Percentiles rank a stretch among this genome's conserved stretches.
These are phyloP conservation scores for Meyerozyma elateridarum DNA, from an alignment of 1,139 yeast genomes.

Conservation along the genomic window DNA sequence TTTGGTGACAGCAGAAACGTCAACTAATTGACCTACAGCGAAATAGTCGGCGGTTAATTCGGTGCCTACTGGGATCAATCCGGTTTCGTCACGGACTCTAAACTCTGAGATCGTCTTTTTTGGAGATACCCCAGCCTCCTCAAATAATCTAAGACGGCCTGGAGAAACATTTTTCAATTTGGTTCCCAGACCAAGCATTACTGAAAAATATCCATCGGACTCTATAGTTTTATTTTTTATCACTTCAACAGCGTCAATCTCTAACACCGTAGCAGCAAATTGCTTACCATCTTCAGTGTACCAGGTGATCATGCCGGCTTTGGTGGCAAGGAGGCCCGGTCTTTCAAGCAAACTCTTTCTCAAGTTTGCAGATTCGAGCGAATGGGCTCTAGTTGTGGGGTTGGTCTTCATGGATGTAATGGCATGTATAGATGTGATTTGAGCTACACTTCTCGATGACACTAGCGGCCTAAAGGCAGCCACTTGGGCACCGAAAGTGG, in stretches of 20 bases:
- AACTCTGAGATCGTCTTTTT: constrained; percentile 74
- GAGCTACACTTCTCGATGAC: constrained; percentile 38
- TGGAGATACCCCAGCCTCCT: constrained; percentile 80
- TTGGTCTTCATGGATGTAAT: constrained; percentile 43
- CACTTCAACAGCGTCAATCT: constrained; percentile 86
- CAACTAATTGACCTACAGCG: constrained; percentile 78
- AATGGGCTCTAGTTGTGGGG: constrained; percentile 46
- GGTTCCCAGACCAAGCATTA: constrained; percentile 82
- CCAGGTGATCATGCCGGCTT: constrained; percentile 89
- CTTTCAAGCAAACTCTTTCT: constrained; percentile 69
- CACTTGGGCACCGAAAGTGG: neutral
- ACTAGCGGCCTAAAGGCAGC: constrained; percentile 10
- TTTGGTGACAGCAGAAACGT: constrained; percentile 70
- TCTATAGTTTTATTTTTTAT: constrained; percentile 62
- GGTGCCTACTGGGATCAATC: constrained; percentile 74
- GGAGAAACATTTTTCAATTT: constrained; percentile 61
- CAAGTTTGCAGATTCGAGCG: constrained; percentile 51
- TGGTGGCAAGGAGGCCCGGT: constrained; percentile 79
- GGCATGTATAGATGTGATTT: constrained; percentile 50
- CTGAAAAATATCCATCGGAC: constrained; percentile 77
- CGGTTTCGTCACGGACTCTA: constrained; percentile 61
- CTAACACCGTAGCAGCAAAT: constrained; percentile 78
- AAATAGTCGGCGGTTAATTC: constrained; percentile 81
- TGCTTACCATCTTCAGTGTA: constrained; percentile 66
- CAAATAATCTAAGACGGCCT: constrained; percentile 71